phyloP scores from a whole-genome alignment of 2,329 filamentous ascomycete genomes.

The Thermochaetoides dissita region DNA sequence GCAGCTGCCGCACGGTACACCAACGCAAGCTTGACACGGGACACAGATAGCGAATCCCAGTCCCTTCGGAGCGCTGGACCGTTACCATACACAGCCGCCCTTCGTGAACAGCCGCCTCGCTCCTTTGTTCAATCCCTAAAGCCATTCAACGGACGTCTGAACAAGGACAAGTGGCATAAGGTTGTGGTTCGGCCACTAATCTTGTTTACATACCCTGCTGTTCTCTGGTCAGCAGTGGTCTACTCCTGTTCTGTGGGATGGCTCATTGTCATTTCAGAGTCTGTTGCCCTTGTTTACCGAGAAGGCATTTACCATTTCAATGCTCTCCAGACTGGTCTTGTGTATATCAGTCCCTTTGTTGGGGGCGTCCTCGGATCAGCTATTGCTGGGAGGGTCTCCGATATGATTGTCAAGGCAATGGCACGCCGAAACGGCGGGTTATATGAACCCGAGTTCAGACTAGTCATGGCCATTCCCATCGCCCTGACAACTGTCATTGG shows the following conservation, averaged over 20 bases:
- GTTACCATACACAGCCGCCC: conserved; percentile 53
- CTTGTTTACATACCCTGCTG: conserved; percentile 72
- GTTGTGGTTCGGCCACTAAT: conserved; percentile 71
- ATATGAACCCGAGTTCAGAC: conserved; percentile 86
- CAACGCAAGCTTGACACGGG: not conserved
- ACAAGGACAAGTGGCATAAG: conserved; percentile 64
- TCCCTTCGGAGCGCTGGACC: conserved; percentile 24
- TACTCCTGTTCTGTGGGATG: conserved; percentile 85
- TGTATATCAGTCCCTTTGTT: conserved; percentile 83
- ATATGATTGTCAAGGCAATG: conserved; percentile 72
- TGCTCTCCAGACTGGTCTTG: conserved; percentile 64
- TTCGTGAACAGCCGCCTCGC: conserved; percentile 52
- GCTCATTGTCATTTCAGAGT: conserved; percentile 90
- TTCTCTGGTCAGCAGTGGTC: conserved; percentile 75
- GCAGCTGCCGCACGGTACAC: not conserved
- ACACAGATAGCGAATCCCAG: conserved; percentile 30
- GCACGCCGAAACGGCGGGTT: conserved; percentile 75
- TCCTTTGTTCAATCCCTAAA: conserved; percentile 62
- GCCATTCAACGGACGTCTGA: conserved; percentile 65
- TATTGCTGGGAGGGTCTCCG: conserved; percentile 76
- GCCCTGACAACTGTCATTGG: conserved; percentile 66
- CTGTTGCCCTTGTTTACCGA: conserved; percentile 67
- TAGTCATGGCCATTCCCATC: conserved; percentile 77
- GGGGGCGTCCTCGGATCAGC: conserved; percentile 83
- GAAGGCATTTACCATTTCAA: conserved; percentile 64